Percentiles rank a stretch among this genome's conserved stretches.
Evolutionary conservation across 352 stramenopile species (phyloP).

Genomic region (Globisporangium paroecandrum): DNA sequence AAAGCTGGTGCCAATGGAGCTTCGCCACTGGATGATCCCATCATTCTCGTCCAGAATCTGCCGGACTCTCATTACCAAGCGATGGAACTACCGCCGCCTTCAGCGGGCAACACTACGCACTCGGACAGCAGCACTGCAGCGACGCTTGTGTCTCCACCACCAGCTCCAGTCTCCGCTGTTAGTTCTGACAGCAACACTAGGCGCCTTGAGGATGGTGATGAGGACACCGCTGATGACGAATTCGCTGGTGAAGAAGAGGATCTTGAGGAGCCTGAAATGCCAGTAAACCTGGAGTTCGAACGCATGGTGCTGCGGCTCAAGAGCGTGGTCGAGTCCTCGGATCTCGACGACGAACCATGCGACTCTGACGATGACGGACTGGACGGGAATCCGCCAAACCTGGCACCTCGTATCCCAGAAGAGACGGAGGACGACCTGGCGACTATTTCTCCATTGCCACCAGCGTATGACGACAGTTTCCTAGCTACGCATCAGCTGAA

Average conservation of each 20-base stretch:
- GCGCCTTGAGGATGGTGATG: not conserved
- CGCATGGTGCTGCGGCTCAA: constrained; percentile 76
- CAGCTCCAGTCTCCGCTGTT: constrained; percentile 16
- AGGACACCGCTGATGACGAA: constrained; percentile 2
- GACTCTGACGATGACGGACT: constrained; percentile 30
- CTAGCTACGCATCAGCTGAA: constrained; percentile 9
- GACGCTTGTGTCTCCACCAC: constrained; percentile 15
- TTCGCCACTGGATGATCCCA: constrained; percentile 52
- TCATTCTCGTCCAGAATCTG: constrained; percentile 74
- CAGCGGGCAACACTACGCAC: not conserved
- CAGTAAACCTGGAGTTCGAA: constrained; percentile 62
- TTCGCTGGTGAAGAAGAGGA: constrained; percentile 19
- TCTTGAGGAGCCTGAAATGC: constrained; percentile 14
- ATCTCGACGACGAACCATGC: constrained; percentile 15
- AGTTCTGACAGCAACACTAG: not conserved
- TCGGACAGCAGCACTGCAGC: not conserved
- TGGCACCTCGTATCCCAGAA: constrained; percentile 7
- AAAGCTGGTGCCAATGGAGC: not conserved
- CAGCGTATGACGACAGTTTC: constrained; percentile 21
- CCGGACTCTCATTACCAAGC: constrained; percentile 24
- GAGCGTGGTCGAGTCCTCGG: constrained; percentile 42
- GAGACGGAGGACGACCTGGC: constrained; percentile 26
- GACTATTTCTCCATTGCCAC: constrained; percentile 22
- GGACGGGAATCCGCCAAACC: constrained; percentile 10
- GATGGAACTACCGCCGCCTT: constrained; percentile 1